A percentile compares a stretch with the other conserved stretches of the same genome.
phyloP scores from a whole-genome alignment of 2,329 filamentous ascomycete species.

The Parastagonospora nodorum region DNA sequence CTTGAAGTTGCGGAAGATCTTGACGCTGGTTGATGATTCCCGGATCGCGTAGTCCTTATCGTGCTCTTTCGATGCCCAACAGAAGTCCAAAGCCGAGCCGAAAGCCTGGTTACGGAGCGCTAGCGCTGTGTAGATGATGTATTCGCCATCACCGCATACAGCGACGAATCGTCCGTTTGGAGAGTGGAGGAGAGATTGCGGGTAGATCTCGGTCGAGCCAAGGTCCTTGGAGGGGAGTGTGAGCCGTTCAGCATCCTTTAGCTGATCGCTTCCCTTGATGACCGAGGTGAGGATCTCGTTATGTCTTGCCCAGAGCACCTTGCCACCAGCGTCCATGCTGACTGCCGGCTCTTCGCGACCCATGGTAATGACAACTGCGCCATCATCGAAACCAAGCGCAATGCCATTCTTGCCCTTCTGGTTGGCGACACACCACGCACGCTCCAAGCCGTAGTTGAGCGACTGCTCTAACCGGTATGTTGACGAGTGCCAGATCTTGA shows the following conservation, averaged over 20 bases:
- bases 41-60: slow-evolving; percentile 98
- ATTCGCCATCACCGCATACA: slow-evolving; percentile 94
- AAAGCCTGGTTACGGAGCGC: slow-evolving; percentile 98
- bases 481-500: slow-evolving; percentile 98
- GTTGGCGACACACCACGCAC: slow-evolving; percentile 96
- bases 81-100: slow-evolving; percentile 92
- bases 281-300: slow-evolving; percentile 94
- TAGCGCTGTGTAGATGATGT: slow-evolving; percentile 97
- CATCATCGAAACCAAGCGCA: slow-evolving; percentile 96
- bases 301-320: slow-evolving; percentile 94
- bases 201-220: slow-evolving; percentile 95
- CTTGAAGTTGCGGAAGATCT: slow-evolving; percentile 97
- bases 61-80: slow-evolving; percentile 95
- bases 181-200: slow-evolving; percentile 92
- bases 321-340: slow-evolving; percentile 95
- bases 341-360: slow-evolving; percentile 96
- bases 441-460: slow-evolving; percentile 91
- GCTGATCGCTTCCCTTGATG: slow-evolving; percentile 86
- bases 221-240: slow-evolving; percentile 90
- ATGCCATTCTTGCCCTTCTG: slow-evolving; percentile 94
- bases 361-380: slow-evolving; percentile 96
- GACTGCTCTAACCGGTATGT: slow-evolving; percentile 97
- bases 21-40: slow-evolving; percentile 91
- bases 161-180: slow-evolving; percentile 90
- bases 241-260: slow-evolving; percentile 90